Evolutionary conservation across 306 rosid genomes (phyloP).

Genomic region (Pterocarpus macrocarpus): DNA sequence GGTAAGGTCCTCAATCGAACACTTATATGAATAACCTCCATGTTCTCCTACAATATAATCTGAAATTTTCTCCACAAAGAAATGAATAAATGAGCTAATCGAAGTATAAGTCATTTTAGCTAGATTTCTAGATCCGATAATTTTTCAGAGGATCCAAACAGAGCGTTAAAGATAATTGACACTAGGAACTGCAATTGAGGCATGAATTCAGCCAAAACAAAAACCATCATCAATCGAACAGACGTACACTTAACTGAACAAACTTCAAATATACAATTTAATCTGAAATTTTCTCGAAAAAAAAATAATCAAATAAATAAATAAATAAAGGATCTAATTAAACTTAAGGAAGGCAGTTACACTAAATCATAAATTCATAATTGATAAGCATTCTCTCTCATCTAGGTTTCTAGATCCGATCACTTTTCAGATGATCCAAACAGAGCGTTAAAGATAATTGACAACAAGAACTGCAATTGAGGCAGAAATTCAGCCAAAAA

Average conservation of each 20-base stretch:
- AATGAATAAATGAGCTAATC: not conserved
- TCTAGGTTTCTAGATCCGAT: no score
- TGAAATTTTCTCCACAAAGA: not conserved
- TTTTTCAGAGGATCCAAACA: constrained; percentile 8
- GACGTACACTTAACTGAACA: no score
- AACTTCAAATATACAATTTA: not conserved
- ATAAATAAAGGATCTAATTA: not conserved
- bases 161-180: not conserved
- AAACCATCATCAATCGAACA: no score
- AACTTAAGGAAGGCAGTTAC: no score
- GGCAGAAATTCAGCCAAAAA: not conserved
- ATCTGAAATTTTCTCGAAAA: not conserved
- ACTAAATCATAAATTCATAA: no score
- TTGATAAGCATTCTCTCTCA: no score
- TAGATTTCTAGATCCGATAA: constrained; percentile 37
- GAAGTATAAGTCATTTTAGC: not conserved
- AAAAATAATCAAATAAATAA: no score
- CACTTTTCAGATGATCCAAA: not conserved
- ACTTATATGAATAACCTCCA: no score
- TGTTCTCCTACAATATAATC: not conserved
- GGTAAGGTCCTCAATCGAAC: not conserved
- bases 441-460: not conserved
- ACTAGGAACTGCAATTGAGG: not conserved
- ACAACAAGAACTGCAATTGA: not conserved
- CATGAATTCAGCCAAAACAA: not conserved